These are phyloP conservation scores for Alternaria alternata DNA, from an alignment of 2,329 filamentous ascomycete species.

Conservation along the genomic window DNA sequence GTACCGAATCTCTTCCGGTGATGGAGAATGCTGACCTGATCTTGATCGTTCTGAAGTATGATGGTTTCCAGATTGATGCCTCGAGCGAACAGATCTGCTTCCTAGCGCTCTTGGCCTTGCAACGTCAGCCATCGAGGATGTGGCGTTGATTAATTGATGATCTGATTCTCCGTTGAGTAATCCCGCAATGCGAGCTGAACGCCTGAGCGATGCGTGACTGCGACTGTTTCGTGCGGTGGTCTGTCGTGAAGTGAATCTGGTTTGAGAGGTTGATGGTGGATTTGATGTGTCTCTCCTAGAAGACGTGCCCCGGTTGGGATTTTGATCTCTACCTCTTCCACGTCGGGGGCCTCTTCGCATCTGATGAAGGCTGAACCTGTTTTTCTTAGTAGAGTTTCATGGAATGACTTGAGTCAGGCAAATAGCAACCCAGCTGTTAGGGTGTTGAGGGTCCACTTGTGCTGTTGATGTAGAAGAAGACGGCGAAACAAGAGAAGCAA, in stretches of 20 bases:
- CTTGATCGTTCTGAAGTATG: conserved; percentile 35
- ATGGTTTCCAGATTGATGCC: conserved; percentile 34
- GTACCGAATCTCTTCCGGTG: conserved; percentile 45
- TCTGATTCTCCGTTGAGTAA: conserved; percentile 38
- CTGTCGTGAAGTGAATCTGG: conserved; percentile 22
- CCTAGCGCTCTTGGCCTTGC: conserved; percentile 46
- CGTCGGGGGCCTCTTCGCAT: conserved; percentile 49
- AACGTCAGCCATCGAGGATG: conserved; percentile 48
- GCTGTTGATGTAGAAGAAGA: conserved; percentile 7
- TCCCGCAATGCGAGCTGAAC: conserved; percentile 45
- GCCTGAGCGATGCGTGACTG: conserved; percentile 36
- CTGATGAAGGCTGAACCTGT: conserved; percentile 44
- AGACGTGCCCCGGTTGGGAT: conserved; percentile 36
- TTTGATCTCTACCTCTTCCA: conserved; percentile 48
- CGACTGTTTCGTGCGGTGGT: conserved; percentile 25
- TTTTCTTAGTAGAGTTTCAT: conserved; percentile 40
- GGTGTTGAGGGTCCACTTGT: conserved; percentile 22
- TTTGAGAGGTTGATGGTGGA: conserved; percentile 21
- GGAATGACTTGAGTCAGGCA: conserved; percentile 20
- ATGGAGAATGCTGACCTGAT: conserved; percentile 32
- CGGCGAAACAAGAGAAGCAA: conserved; percentile 1
- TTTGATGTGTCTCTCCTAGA: conserved; percentile 38
- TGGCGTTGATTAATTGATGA: conserved; percentile 24
- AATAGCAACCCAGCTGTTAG: conserved; percentile 36
- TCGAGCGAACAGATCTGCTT: conserved; percentile 42